Conservation (phyloP, 164 flowering plant genomes). For the Hamamelis virginiana region DNA sequence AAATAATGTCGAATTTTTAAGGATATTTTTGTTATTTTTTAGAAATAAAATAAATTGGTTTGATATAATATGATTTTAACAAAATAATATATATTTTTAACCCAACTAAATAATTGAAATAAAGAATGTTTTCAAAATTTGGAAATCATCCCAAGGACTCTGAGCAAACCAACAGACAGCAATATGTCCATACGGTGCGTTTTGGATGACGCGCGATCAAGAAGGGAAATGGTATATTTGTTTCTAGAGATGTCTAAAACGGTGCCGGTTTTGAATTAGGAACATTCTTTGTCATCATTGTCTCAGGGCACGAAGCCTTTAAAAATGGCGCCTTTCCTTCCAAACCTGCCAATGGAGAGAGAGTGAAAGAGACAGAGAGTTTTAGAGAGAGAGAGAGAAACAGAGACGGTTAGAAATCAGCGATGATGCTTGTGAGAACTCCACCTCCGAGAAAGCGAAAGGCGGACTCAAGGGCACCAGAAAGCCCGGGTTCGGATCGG, state of each 20-base stretch:
- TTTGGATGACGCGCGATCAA: no score
- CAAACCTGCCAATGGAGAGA: neutral
- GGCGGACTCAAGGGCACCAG: conserved; percentile 27
- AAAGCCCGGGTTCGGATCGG: conserved; percentile 31
- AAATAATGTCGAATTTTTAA: no score
- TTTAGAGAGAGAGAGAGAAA: conserved; percentile 1
- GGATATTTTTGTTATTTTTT: no score
- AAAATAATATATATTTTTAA: no score
- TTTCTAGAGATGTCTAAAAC: neutral
- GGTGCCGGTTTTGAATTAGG: neutral
- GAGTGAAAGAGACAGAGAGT: conserved; percentile 3
- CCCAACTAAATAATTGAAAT: no score
- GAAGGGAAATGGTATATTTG: no score
- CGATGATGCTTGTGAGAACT: conserved; percentile 68
- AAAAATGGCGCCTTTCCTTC: conserved; percentile 9
- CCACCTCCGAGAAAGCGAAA: conserved; percentile 58
- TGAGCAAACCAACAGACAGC: no score
- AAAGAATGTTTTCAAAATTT: no score
- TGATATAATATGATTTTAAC: no score
- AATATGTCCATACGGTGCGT: no score
- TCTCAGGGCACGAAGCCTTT: neutral
- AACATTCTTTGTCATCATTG: neutral
- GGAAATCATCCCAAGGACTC: no score
- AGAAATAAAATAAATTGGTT: no score
- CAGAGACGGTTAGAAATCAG: conserved; percentile 7